phyloP scores from a whole-genome alignment of 768 basidiomycete species.

The Phallus indusiatus region DNA sequence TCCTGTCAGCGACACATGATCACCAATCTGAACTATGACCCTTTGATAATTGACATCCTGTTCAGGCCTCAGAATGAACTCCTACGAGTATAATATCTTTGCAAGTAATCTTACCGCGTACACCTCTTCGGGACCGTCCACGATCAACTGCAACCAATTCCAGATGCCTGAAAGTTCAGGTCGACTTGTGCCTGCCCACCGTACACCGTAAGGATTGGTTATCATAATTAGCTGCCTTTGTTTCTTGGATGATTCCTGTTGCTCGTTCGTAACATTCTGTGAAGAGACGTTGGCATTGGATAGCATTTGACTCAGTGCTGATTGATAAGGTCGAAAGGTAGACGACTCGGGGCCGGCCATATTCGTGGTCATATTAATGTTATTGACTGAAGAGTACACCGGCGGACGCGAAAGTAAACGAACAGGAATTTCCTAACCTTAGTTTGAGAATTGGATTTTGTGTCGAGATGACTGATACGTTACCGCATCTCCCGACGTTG shows the following conservation, averaged over 20 bases:
- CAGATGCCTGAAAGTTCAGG: neutral
- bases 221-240: neutral
- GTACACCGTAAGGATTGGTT: neutral
- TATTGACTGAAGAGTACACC: neutral
- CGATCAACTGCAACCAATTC: neutral
- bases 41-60: neutral
- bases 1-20: neutral
- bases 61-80: neutral
- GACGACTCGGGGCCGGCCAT: neutral
- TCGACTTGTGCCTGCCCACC: neutral
- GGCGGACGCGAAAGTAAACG: neutral
- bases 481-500: too few species aligned
- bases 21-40: neutral
- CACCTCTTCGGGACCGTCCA: neutral
- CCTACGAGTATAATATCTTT: neutral
- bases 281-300: neutral
- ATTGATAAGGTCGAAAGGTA: neutral
- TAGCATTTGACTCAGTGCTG: neutral
- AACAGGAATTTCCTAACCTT: neutral
- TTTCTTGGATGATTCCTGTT: neutral
- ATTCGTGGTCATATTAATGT: neutral
- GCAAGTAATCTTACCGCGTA: neutral
- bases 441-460: too few species aligned
- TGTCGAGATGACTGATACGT: too few species aligned
- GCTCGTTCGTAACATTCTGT: neutral